Percentiles rank a stretch among this genome's conserved stretches.
Evolutionary conservation across 1,284 basidiomycete genomes (phyloP).

Genomic region (Agaricales sp.): DNA sequence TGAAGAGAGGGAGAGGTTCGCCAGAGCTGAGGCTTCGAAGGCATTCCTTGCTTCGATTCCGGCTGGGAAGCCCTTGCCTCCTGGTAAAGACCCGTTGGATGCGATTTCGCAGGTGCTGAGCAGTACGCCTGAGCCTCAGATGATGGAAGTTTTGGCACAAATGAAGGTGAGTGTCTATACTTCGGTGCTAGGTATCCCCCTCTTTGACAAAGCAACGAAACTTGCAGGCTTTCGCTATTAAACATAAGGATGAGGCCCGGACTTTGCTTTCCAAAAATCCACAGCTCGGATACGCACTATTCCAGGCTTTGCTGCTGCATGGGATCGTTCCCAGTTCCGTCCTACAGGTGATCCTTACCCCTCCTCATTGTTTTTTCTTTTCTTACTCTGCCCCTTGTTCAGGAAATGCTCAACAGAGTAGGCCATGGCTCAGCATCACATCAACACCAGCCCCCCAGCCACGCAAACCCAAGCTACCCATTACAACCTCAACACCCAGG

Average conservation of each 20-base stretch:
- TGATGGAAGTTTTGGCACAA: conserved; percentile 93
- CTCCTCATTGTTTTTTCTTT: conserved; percentile 17
- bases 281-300: conserved; percentile 92
- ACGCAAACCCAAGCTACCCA: conserved; percentile 12
- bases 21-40: background rate
- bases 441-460: conserved; percentile 20
- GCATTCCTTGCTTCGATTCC: conserved; percentile 63
- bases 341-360: conserved; percentile 60
- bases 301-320: conserved; percentile 91
- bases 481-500: background rate
- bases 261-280: conserved; percentile 76
- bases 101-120: conserved; percentile 84
- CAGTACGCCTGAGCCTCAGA: conserved; percentile 72
- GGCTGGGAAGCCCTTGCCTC: conserved; percentile 66
- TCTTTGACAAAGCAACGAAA: conserved; percentile 2
- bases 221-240: conserved; percentile 75
- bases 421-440: conserved; percentile 16
- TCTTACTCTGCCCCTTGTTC: conserved; percentile 19
- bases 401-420: conserved; percentile 19
- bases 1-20: background rate
- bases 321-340: conserved; percentile 89
- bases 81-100: conserved; percentile 74
- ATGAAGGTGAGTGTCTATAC: conserved; percentile 74
- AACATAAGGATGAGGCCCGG: conserved; percentile 85
- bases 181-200: conserved; percentile 11